phyloP scores from a whole-genome alignment of 2,329 filamentous ascomycete species.

The Colletotrichum zoysiae region DNA sequence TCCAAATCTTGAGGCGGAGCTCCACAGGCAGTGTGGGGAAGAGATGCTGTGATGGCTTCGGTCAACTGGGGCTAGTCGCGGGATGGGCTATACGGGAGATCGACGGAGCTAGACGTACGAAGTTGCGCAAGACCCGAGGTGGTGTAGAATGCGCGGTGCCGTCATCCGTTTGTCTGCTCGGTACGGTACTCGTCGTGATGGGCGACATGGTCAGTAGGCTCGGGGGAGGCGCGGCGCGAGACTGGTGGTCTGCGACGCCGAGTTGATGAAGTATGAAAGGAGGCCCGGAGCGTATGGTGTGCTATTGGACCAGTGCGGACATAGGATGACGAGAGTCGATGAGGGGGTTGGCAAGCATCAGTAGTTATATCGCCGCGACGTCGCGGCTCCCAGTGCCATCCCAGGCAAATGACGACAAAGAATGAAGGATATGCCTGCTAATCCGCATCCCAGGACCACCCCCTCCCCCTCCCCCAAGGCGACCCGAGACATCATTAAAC shows the following conservation, averaged over 20 bases:
- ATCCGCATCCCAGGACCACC: constrained; percentile 16
- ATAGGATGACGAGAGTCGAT: constrained; percentile 18
- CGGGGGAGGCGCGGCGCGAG: neutral
- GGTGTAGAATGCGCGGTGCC: constrained; percentile 10
- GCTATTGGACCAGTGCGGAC: constrained; percentile 28
- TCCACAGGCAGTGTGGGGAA: constrained; percentile 61
- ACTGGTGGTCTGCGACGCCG: constrained; percentile 12
- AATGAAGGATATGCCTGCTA: constrained; percentile 41
- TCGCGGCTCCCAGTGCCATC: constrained; percentile 32
- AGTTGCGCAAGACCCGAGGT: constrained; percentile 28
- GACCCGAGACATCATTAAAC: constrained; percentile 40
- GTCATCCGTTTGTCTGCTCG: constrained; percentile 6
- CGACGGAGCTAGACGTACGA: constrained; percentile 40
- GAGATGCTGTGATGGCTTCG: constrained; percentile 50
- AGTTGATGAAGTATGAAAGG: neutral
- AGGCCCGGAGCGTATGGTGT: neutral
- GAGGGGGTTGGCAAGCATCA: constrained; percentile 28
- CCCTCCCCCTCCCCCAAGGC: neutral
- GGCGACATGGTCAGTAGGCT: constrained; percentile 27
- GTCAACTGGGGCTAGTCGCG: constrained; percentile 20
- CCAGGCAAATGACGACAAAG: constrained; percentile 38
- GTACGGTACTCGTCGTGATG: constrained; percentile 6
- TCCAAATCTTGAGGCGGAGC: constrained; percentile 63
- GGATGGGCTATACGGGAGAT: constrained; percentile 25
- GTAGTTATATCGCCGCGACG: constrained; percentile 38